These are phyloP conservation scores for Laguncularia racemosa DNA, from an alignment of 345 rosid species.

Conservation along the genomic window DNA sequence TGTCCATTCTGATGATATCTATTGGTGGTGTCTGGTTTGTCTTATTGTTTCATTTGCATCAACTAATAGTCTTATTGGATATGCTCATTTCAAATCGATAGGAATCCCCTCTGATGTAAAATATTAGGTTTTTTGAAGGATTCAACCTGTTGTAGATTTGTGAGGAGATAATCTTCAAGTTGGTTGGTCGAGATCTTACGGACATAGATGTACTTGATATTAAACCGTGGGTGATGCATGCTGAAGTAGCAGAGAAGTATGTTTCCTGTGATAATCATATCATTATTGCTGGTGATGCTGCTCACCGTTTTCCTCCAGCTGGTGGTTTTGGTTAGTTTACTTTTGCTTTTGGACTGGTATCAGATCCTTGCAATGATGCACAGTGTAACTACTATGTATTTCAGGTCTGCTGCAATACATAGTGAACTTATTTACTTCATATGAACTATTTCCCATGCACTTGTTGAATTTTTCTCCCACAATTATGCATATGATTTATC, in stretches of 20 bases:
- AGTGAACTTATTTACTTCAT: too few species aligned
- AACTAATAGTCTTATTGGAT: neutral
- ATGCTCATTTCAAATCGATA: neutral
- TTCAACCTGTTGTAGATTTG: conserved; percentile 64
- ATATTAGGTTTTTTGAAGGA: conserved; percentile 28
- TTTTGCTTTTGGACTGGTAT: neutral
- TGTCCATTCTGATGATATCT: too few species aligned
- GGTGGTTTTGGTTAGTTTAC: conserved; percentile 90
- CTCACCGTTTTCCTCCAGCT: conserved; percentile 93
- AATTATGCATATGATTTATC: too few species aligned
- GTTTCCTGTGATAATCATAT: conserved; percentile 47
- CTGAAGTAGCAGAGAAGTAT: conserved; percentile 89
- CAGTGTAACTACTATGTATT: too few species aligned
- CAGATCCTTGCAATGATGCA: neutral
- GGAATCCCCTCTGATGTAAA: conserved; percentile 1
- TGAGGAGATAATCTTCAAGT: conserved; percentile 59
- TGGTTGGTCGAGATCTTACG: conserved; percentile 82
- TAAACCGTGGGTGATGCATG: conserved; percentile 99
- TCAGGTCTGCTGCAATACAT: too few species aligned
- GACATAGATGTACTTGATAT: conserved; percentile 68
- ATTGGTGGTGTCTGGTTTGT: neutral
- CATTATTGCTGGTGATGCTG: conserved; percentile 92
- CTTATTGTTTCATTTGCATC: neutral
- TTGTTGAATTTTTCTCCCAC: too few species aligned
- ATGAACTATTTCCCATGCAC: too few species aligned